Evolutionary conservation across 306 rosid genomes (phyloP), one percentile per base, ranked within the genome.

Genomic region (Urtica urens): DNA sequence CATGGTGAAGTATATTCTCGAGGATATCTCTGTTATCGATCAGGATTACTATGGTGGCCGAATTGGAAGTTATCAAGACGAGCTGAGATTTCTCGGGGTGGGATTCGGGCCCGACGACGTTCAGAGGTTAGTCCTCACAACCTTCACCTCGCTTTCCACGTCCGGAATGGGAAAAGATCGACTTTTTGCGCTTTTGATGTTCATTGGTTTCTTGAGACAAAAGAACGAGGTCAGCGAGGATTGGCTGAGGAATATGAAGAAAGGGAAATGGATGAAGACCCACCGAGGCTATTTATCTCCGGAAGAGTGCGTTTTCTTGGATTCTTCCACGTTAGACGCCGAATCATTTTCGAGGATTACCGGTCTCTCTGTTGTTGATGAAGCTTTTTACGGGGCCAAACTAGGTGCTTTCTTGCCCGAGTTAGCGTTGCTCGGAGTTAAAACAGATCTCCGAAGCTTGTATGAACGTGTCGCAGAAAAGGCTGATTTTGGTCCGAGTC

Each of bases 231-330:
- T 57, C 24, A 53, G 57, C 26, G 10, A 57, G 19, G 48, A 25
- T 2, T 65, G 53, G 53, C 17, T 49, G 41, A 27, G 23, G 50
- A 37, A n/a, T 27, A 31, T 65, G 39, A 65, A 57, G 59, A 48
- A 27, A 46, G 55, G 29, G 17, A 65, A 49, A 29, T 57, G 70
- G 64, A 20, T 57, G 18, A 57, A 53, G 59, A 65, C 59, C 8
- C 22, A 6, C 15, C 34, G 3, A 15, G 70, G 70, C 23, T 49
- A 40, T 23, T 20, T 16, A n/a, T 27, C 70, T 56, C 63, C 70
- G 2, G 52, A 34, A 27, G 52, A 62, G 3, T 21, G 52, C 49
- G 42, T 65, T 33, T 23, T 49, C 2, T 43, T 57, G 51, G 38
- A 3, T 4, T 43, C 64, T 33, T n/a, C n/a, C n/a, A 33, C n/a